Conservation (phyloP, 768 basidiomycete genomes). For the Suillus decipiens region DNA sequence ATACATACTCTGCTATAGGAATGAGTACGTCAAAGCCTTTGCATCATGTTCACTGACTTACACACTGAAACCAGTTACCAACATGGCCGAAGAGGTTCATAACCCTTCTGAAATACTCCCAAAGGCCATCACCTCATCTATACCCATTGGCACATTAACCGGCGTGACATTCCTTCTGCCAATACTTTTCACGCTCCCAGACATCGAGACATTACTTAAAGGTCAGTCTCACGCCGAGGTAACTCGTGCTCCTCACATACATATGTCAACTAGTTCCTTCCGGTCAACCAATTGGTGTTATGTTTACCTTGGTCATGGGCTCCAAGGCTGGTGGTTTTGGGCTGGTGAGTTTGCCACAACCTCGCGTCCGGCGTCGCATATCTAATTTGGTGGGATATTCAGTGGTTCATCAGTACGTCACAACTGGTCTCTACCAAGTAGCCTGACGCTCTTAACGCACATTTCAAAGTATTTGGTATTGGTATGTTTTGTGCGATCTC, state of each 20-base stretch:
- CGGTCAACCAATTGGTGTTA: conserved; percentile 63
- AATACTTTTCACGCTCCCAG: conserved; percentile 65
- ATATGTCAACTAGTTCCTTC: conserved; percentile 44
- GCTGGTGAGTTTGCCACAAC: conserved; percentile 39
- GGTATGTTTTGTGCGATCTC: conserved; percentile 67
- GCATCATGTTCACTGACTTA: conserved; percentile 7
- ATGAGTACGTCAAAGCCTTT: conserved; percentile 46
- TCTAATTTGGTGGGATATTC: conserved; percentile 10
- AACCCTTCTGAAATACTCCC: conserved; percentile 58
- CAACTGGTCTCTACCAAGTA: not conserved
- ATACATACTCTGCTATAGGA: conserved; percentile 59
- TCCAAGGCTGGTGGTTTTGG: conserved; percentile 64
- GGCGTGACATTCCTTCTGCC: conserved; percentile 62
- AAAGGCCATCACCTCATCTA: conserved; percentile 52
- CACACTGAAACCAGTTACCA: conserved; percentile 43
- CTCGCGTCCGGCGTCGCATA: conserved; percentile 3
- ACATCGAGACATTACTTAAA: conserved; percentile 50
- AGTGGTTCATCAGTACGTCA: conserved; percentile 47
- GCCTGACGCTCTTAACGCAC: not conserved
- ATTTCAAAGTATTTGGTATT: conserved; percentile 48
- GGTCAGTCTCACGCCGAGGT: conserved; percentile 34
- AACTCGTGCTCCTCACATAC: conserved; percentile 11
- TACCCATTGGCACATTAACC: conserved; percentile 52
- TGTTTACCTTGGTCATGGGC: conserved; percentile 67
- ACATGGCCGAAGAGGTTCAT: conserved; percentile 70